Conservation (phyloP, 208 protist species). For the Crithidia bombi region DNA sequence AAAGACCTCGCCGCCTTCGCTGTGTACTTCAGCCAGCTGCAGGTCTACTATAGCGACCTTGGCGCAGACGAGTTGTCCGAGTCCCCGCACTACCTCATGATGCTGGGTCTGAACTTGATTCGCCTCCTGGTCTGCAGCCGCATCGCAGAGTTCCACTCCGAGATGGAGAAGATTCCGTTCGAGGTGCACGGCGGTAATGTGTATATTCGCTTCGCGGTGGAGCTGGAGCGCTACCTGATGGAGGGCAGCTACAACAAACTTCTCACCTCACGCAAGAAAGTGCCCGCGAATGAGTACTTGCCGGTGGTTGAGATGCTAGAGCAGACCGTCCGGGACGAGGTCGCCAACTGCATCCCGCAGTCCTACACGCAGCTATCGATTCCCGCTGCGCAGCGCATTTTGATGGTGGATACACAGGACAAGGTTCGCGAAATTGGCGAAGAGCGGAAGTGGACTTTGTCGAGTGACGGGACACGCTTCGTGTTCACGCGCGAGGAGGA, state of each 20-base stretch:
- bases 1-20: constrained; percentile 87
- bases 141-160: constrained; percentile 93
- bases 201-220: constrained; percentile 87
- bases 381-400: constrained; percentile 76
- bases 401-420: constrained; percentile 81
- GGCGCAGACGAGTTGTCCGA: constrained; percentile 58
- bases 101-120: constrained; percentile 91
- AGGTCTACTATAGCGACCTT: constrained; percentile 91
- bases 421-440: constrained; percentile 73
- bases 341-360: constrained; percentile 87
- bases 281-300: constrained; percentile 90
- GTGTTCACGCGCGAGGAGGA: constrained; percentile 83
- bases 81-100: constrained; percentile 73
- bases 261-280: constrained; percentile 81
- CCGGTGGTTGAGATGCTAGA: constrained; percentile 91
- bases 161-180: constrained; percentile 91
- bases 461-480: constrained; percentile 54
- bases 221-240: constrained; percentile 92
- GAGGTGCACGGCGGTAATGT: constrained; percentile 69
- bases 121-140: constrained; percentile 83
- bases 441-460: constrained; percentile 65
- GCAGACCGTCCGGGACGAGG: constrained; percentile 88
- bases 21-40: constrained; percentile 86
- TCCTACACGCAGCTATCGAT: constrained; percentile 87
- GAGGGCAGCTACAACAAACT: constrained; percentile 95